A percentile compares a stretch with the other conserved stretches of the same genome.
These are phyloP conservation scores for Hanseniaspora nectarophila DNA, from an alignment of 805 yeast species.

Conservation along the genomic window DNA sequence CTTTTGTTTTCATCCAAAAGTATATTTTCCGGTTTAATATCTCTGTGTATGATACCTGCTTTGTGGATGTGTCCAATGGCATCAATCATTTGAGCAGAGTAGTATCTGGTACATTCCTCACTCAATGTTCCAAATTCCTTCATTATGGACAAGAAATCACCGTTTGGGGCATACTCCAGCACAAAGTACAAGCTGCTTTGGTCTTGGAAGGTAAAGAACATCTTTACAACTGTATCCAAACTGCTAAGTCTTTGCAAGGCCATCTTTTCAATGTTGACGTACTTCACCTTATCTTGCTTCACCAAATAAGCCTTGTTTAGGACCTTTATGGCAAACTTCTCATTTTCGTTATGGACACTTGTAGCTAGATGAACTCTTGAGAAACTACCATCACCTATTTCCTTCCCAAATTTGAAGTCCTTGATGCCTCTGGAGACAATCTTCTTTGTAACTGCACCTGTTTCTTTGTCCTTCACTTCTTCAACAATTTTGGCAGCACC, in stretches of 20 bases:
- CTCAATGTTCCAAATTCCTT: conserved; percentile 59
- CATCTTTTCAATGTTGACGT: conserved; percentile 72
- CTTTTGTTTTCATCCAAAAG: conserved; percentile 49
- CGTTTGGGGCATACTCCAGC: conserved; percentile 67
- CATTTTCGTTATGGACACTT: conserved; percentile 54
- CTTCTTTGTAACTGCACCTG: conserved; percentile 42
- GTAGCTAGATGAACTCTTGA: conserved; percentile 84
- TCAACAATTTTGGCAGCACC: conserved; percentile 50
- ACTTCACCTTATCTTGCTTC: conserved; percentile 70
- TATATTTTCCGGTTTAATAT: conserved; percentile 74
- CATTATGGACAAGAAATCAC: conserved; percentile 58
- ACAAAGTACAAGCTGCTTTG: conserved; percentile 61
- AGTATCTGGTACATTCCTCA: conserved; percentile 56
- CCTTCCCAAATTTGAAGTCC: conserved; percentile 80
- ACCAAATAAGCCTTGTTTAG: conserved; percentile 67
- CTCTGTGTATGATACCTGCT: conserved; percentile 69
- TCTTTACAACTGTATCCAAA: conserved; percentile 50
- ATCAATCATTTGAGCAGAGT: conserved; percentile 62
- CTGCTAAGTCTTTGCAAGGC: conserved; percentile 58
- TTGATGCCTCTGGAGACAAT: conserved; percentile 48
- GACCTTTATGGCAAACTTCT: conserved; percentile 69
- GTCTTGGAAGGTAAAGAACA: conserved; percentile 72
- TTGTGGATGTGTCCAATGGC: conserved; percentile 61
- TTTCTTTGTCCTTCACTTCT: conserved; percentile 32
- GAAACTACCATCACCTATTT: conserved; percentile 91